These are phyloP conservation scores for Epichloe scottii DNA, from an alignment of 2,329 filamentous ascomycete species.

Conservation along the genomic window DNA sequence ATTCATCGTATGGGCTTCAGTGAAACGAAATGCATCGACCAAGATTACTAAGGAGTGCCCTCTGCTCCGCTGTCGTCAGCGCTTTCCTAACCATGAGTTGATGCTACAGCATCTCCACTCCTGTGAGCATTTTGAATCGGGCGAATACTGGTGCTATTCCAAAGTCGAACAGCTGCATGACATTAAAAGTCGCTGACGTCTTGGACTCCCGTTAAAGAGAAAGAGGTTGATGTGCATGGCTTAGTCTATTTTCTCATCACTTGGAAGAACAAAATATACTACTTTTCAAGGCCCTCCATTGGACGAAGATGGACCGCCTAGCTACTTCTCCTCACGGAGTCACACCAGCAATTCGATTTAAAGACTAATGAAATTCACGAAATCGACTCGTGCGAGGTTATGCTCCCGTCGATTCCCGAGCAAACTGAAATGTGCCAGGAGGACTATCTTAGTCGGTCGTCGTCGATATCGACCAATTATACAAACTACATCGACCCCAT, in stretches of 20 bases:
- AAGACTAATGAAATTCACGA: slow-evolving; percentile 39
- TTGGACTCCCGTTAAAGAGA: slow-evolving; percentile 37
- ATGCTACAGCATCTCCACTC: slow-evolving; percentile 41
- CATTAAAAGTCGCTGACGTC: slow-evolving; percentile 33
- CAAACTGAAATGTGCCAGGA: slow-evolving; percentile 9
- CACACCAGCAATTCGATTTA: slow-evolving; percentile 27
- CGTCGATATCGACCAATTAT: neutral
- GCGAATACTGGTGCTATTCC: slow-evolving; percentile 44
- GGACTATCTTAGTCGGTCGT: neutral
- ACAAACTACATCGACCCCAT: slow-evolving; percentile 1
- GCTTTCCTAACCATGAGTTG: slow-evolving; percentile 37
- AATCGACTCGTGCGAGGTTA: slow-evolving; percentile 36
- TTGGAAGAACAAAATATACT: slow-evolving; percentile 33
- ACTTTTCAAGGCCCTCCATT: slow-evolving; percentile 16
- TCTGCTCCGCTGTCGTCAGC: slow-evolving; percentile 36
- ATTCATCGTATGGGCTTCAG: slow-evolving; percentile 44
- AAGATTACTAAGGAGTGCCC: slow-evolving; percentile 40
- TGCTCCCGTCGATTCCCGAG: slow-evolving; percentile 18
- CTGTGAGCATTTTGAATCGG: slow-evolving; percentile 34
- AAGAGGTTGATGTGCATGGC: slow-evolving; percentile 39
- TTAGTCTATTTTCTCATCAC: slow-evolving; percentile 39
- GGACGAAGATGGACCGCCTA: slow-evolving; percentile 28
- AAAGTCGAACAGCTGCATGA: slow-evolving; percentile 40
- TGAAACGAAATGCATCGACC: slow-evolving; percentile 38
- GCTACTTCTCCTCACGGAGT: slow-evolving; percentile 30